Evolutionary conservation across 177 flowering plant species (phyloP), one percentile per base, ranked within the genome.

Genomic region (Vitis hybrid): DNA sequence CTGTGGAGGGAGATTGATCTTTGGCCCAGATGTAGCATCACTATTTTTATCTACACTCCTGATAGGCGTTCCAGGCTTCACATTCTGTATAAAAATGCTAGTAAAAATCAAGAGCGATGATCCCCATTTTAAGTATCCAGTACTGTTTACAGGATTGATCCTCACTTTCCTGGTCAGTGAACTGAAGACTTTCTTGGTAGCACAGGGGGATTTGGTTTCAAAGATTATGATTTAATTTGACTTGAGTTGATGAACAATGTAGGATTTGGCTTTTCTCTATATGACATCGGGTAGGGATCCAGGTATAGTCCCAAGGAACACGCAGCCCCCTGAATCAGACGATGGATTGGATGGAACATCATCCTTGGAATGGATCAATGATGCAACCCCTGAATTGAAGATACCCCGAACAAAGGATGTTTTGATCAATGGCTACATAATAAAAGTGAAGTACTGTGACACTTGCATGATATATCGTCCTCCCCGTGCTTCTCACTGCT

Each of bases 251-350:
- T 72, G 54, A 74, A 52, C 16, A 19, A 68, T 82, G 82, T 87
- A 94, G 97, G 89, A 80, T 81, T 81, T 94, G 70, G 39, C 68
- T 3, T 87, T 92, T 79, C 95, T 94, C 68, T 83, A 81, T 78
- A 19, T 92, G 86, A 92, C 98, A 49, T 90, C 94, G 34, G 77
- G 85, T 57, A 82, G 93, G 80, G 93, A 94, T 82, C 98, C 98
- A 1, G 98, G 98, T 26, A 92, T 94, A 63, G 77, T 94, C 50
- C 97, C 97, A 0, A 78, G 97, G 72, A 92, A 87, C 71, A 45
- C 78, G n/a, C 61, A 57, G 29, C 87, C 87, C 10, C 91, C 91
- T 18, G 92, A 86, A 26, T 9, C 74, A 11, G 93, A 87, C 10
- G 92, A 88, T 9, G 13, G 68, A 34, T 69, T 58, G 54, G 81